Evolutionary conservation across 108 stramenopile genomes (phyloP).

Genomic region (Schizochytrium sp.): DNA sequence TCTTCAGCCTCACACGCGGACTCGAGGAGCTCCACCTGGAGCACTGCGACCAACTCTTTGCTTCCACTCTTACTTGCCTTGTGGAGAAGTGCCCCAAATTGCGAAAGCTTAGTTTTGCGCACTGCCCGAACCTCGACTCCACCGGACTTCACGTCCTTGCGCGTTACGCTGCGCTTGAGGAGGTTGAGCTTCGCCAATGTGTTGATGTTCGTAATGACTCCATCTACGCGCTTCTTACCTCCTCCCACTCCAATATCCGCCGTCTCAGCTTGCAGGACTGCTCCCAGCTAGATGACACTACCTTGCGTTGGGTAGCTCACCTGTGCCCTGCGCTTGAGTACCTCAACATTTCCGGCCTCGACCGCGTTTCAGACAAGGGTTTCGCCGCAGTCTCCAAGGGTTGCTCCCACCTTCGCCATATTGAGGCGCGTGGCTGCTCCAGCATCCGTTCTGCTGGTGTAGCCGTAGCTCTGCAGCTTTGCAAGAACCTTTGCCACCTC

Average conservation of each 20-base stretch:
- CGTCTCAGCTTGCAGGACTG: neutral
- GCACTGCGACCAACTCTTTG: neutral
- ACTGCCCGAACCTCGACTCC: constrained; percentile 3
- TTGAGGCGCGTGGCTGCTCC: constrained; percentile 5
- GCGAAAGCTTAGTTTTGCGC: neutral
- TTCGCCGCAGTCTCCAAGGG: neutral
- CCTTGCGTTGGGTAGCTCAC: neutral
- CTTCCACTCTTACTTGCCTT: neutral
- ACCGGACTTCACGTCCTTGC: constrained; percentile 13
- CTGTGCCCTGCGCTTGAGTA: constrained; percentile 20
- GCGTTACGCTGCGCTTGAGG: neutral
- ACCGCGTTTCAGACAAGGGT: neutral
- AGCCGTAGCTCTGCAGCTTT: neutral
- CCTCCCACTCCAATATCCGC: neutral
- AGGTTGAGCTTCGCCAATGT: constrained; percentile 9
- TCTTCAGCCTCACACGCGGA: constrained; percentile 9
- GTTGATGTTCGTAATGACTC: neutral
- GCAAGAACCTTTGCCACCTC: neutral
- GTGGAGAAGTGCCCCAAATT: constrained; percentile 48
- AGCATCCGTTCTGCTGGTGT: neutral
- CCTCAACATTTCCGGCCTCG: neutral
- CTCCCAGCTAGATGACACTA: neutral
- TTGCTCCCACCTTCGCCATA: neutral
- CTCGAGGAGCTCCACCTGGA: constrained; percentile 16
- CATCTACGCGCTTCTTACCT: neutral